Conservation (phyloP, 2,329 filamentous ascomycete genomes). For the Diaporthe humulicola region DNA sequence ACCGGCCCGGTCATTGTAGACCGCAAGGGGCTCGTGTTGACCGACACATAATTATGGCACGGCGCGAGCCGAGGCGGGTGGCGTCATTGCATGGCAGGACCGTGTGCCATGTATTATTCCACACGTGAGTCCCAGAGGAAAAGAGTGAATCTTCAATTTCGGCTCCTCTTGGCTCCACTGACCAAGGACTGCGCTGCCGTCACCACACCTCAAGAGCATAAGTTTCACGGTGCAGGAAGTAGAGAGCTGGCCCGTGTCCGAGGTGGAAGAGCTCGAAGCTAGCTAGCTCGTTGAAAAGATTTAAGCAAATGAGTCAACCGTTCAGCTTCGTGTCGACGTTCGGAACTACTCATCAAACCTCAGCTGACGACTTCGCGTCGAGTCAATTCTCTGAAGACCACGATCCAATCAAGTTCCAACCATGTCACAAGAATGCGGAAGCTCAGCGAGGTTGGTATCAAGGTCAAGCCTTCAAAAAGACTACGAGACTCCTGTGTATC, state of each 20-base stretch:
- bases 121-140: not conserved
- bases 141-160: not conserved
- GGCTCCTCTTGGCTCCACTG: not conserved
- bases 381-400: not conserved
- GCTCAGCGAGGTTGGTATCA: not conserved
- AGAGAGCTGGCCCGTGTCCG: too few species aligned
- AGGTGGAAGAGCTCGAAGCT: not conserved
- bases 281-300: not conserved
- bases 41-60: not conserved
- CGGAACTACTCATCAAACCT: too few species aligned
- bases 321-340: not conserved
- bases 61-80: too few species aligned
- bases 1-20: not conserved
- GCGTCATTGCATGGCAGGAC: too few species aligned
- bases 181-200: not conserved
- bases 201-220: not conserved
- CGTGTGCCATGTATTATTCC: not conserved
- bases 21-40: not conserved
- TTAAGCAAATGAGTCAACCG: not conserved
- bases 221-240: too few species aligned
- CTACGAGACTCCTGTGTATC: slow-evolving; percentile 34
- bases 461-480: slow-evolving; percentile 27
- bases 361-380: not conserved
- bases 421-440: not conserved
- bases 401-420: too few species aligned